phyloP scores from a whole-genome alignment of 345 rosid genomes.

The Lepidium aucheri region DNA sequence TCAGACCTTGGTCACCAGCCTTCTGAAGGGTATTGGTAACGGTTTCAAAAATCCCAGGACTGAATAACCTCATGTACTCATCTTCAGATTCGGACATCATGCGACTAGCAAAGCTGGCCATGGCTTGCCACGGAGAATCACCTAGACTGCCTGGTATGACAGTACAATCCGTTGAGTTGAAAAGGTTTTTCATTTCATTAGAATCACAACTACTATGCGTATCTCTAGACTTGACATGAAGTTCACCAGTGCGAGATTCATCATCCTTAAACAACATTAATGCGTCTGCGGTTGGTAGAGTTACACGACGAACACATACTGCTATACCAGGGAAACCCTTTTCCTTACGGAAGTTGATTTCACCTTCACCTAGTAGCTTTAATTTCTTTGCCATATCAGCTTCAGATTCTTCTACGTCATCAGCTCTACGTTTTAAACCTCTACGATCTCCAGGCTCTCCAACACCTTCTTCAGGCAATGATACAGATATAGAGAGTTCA shows the following conservation, averaged over 20 bases:
- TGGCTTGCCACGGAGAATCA: constrained; percentile 67
- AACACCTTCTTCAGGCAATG: constrained; percentile 79
- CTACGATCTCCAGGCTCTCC: constrained; percentile 88
- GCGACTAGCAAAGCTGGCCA: constrained; percentile 52
- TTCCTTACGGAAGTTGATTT: constrained; percentile 70
- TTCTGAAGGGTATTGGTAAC: constrained; percentile 54
- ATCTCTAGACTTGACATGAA: constrained; percentile 19
- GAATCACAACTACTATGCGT: constrained; percentile 20
- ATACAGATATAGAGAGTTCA: constrained; percentile 56
- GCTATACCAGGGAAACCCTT: constrained; percentile 92
- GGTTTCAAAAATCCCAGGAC: constrained; percentile 48
- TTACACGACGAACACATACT: constrained; percentile 44
- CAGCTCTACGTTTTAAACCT: constrained; percentile 63
- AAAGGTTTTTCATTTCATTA: constrained; percentile 34
- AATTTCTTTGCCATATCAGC: constrained; percentile 50
- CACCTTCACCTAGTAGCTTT: constrained; percentile 58
- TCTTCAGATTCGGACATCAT: constrained; percentile 33
- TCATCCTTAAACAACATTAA: constrained; percentile 47
- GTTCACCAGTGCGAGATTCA: constrained; percentile 34
- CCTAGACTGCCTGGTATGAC: constrained; percentile 32
- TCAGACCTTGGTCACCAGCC: constrained; percentile 95
- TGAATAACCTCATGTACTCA: constrained; percentile 21
- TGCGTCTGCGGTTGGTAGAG: constrained; percentile 33
- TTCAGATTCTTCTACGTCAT: constrained; percentile 44
- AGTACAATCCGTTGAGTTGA: constrained; percentile 25